Percentiles rank a stretch among this genome's conserved stretches.
These are phyloP conservation scores for Xanthoconium stramineum DNA, from an alignment of 768 basidiomycete genomes.

Conservation along the genomic window DNA sequence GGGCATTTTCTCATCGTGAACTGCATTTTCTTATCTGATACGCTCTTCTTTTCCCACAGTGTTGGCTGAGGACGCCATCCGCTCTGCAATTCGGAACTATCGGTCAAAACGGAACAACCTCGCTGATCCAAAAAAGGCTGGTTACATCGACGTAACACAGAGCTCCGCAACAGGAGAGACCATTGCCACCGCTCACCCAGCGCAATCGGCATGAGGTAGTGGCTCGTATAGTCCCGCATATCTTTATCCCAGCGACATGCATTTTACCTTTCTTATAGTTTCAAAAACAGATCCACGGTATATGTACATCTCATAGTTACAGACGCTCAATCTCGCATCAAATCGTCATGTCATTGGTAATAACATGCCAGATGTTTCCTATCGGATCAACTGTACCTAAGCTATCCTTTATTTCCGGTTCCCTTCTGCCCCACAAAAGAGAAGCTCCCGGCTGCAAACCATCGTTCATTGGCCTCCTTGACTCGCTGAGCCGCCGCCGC, in stretches of 20 bases:
- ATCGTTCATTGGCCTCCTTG: slow-evolving; percentile 94
- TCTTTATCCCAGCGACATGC: not conserved
- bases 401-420: slow-evolving; percentile 21
- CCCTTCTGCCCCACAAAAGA: slow-evolving; percentile 69
- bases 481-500: slow-evolving; percentile 82
- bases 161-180: slow-evolving; percentile 52
- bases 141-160: slow-evolving; percentile 70
- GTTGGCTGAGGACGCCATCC: slow-evolving; percentile 98
- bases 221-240: not conserved
- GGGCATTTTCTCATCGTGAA: slow-evolving; percentile 27
- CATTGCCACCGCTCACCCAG: slow-evolving; percentile 48
- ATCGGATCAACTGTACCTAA: not conserved
- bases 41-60: slow-evolving; percentile 45
- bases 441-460: slow-evolving; percentile 89
- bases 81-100: slow-evolving; percentile 96
- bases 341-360: not conserved
- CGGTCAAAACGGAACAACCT: slow-evolving; percentile 69
- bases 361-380: not conserved
- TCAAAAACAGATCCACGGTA: slow-evolving; percentile 8
- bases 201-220: slow-evolving; percentile 24
- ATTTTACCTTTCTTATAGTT: slow-evolving; percentile 18
- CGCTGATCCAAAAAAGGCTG: slow-evolving; percentile 50
- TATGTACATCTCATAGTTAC: slow-evolving; percentile 16
- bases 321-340: slow-evolving; percentile 4
- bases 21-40: slow-evolving; percentile 22